Base-by-base conservation (phyloP, 495 filamentous ascomycete genomes). In the Xylaria flabelliformis region DNA sequence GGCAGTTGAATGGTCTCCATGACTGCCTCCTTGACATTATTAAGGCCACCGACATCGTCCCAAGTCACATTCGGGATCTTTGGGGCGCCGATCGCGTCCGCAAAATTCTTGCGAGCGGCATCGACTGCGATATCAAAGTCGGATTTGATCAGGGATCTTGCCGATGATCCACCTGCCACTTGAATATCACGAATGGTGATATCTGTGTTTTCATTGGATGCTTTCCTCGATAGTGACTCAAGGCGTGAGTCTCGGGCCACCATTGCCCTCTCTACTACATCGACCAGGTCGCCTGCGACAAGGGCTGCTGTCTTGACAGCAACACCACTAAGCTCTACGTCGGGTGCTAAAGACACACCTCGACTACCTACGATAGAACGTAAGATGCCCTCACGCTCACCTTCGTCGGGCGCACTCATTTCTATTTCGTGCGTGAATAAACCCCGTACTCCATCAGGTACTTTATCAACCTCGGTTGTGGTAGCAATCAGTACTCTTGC, bases 61-160 rank as follows among this genome's bases (percentile, higher is more conserved):
- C 97, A 98, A 67, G 88, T 88, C 4, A 99, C 97, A 75, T 97
- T 97, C 15, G 96, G 96, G 76, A 99, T 99, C 86, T 98, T 98
- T 1, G 96, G 96, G 42, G 96, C 97, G 55, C 97, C 97, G 74
- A 99, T 98, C 13, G 95, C 90, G 80, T 98, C 97, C 5, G 95
- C 93, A 77, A 99, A 98, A 80, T 97, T 98, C 86, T 97, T 97
- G 44, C 96, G 90, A 2, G 97, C 96, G 21, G 93, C 93, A 66
- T 98, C 97, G 8, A 98, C 94, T 0, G 96, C 96, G 21, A 90
- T 78, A 74, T 97, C 93, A 70, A 98, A 96, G 81, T 99, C 96
- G 3, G 88, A 84, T 76, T 92, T 94, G n/a, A 89, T 95, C 26
- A 99, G 85, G 42, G 90, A 92, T 10, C 89, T 88, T 21, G 90